Evolutionary conservation across 2,329 filamentous ascomycete species (phyloP).

Genomic region (Anthostomella pinea): DNA sequence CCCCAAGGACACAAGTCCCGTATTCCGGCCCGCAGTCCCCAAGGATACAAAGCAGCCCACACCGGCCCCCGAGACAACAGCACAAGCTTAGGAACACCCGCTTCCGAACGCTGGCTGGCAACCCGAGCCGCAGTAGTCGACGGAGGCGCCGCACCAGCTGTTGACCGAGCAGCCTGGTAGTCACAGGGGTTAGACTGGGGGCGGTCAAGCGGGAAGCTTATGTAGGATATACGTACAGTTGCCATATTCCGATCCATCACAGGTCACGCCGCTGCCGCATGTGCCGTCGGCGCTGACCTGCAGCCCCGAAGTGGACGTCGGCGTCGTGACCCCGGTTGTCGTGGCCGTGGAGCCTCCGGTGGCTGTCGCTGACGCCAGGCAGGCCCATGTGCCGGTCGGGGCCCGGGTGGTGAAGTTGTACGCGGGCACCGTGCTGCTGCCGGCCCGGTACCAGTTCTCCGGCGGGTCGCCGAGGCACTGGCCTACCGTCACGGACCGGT

Average conservation of each 20-base stretch:
- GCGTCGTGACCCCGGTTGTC: slow-evolving; percentile 1
- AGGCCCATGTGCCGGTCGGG: slow-evolving; percentile 29
- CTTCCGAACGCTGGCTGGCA: slow-evolving; percentile 37
- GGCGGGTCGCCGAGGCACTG: slow-evolving; percentile 51
- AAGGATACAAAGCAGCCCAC: slow-evolving; percentile 19
- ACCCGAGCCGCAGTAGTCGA: slow-evolving; percentile 31
- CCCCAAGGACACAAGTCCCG: slow-evolving; percentile 12
- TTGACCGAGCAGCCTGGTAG: slow-evolving; percentile 27
- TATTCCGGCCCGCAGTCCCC: slow-evolving; percentile 17
- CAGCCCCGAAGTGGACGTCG: slow-evolving; percentile 17
- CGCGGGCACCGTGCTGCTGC: slow-evolving; percentile 23
- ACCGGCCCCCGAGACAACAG: slow-evolving; percentile 14
- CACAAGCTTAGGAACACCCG: slow-evolving; percentile 24
- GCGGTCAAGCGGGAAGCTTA: slow-evolving; percentile 4
- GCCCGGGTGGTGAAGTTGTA: slow-evolving; percentile 26
- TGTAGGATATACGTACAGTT: slow-evolving; percentile 25
- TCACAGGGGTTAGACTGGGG: slow-evolving; percentile 11
- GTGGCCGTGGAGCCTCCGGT: slow-evolving; percentile 25
- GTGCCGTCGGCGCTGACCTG: slow-evolving; percentile 26
- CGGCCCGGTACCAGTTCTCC: slow-evolving; percentile 51
- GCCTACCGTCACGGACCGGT: slow-evolving; percentile 50
- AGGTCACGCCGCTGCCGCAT: slow-evolving; percentile 27
- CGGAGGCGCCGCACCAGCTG: slow-evolving; percentile 26
- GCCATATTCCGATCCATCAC: slow-evolving; percentile 26
- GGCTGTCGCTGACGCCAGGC: slow-evolving; percentile 26